A percentile compares a stretch with the other conserved stretches of the same genome.
Evolutionary conservation across 805 yeast genomes (phyloP).

Genomic region (Myxozyma melibiosi): DNA sequence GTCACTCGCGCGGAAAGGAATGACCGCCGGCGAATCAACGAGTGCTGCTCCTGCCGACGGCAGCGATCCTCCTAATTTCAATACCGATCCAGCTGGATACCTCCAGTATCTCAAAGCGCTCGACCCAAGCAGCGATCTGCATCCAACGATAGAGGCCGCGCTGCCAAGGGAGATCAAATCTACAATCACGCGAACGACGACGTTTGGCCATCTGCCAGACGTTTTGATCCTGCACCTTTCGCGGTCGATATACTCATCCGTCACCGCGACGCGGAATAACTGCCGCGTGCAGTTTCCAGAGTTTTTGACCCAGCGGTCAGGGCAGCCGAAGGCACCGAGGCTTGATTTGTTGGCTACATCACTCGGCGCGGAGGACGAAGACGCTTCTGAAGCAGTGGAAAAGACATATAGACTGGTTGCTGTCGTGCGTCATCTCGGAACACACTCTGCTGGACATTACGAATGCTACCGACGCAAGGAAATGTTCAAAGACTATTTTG

Average conservation of each 20-base stretch:
- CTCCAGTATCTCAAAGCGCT: conserved; percentile 50
- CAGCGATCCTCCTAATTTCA: conserved; percentile 13
- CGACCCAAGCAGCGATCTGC: conserved; percentile 61
- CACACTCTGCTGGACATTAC: conserved; percentile 43
- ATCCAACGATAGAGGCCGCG: conserved; percentile 44
- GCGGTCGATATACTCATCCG: conserved; percentile 74
- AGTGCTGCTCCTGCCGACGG: neutral
- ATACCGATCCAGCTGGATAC: conserved; percentile 41
- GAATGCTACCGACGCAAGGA: conserved; percentile 56
- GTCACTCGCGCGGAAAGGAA: neutral
- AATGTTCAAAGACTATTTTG: conserved; percentile 18
- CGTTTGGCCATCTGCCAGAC: conserved; percentile 66
- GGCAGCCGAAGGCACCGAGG: too few relatives aligned
- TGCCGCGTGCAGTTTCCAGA: conserved; percentile 72
- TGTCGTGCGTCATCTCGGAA: conserved; percentile 81
- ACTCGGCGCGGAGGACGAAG: neutral
- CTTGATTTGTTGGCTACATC: too few relatives aligned
- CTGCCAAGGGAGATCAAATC: conserved; percentile 55
- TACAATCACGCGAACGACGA: conserved; percentile 66
- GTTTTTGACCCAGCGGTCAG: conserved; percentile 44
- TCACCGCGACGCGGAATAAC: conserved; percentile 68
- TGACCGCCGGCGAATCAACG: neutral
- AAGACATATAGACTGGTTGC: conserved; percentile 62
- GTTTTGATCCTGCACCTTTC: conserved; percentile 81
- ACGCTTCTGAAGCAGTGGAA: neutral